Evolutionary conservation across 257 asterid genomes (phyloP).

Genomic region (Ballota nigra): DNA sequence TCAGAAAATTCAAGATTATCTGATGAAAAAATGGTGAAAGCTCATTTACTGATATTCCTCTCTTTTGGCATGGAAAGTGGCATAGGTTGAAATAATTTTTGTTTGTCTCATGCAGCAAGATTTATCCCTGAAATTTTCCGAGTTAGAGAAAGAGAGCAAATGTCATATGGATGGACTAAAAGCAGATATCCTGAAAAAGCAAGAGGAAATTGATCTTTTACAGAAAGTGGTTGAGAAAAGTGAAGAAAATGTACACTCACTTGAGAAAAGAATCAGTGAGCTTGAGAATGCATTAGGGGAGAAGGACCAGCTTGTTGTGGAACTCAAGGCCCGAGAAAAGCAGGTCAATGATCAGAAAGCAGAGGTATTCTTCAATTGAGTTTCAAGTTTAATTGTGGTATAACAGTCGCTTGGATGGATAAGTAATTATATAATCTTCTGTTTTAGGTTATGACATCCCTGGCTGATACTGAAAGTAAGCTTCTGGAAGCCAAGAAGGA

Average conservation of each 20-base stretch:
- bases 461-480: slow-evolving; percentile 69
- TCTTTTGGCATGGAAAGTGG: slow-evolving; percentile 17
- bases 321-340: slow-evolving; percentile 55
- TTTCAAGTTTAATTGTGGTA: slow-evolving; percentile 11
- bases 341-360: slow-evolving; percentile 66
- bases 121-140: slow-evolving; percentile 52
- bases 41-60: slow-evolving; percentile 31
- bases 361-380: slow-evolving; percentile 49
- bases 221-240: slow-evolving; percentile 55
- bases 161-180: slow-evolving; percentile 54
- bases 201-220: slow-evolving; percentile 54
- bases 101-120: slow-evolving; percentile 70
- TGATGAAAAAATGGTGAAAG: slow-evolving; percentile 65
- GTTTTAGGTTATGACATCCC: slow-evolving; percentile 58
- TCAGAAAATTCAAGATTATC: slow-evolving; percentile 64
- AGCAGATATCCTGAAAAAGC: slow-evolving; percentile 58
- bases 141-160: slow-evolving; percentile 61
- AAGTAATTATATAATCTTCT: slow-evolving; percentile 22
- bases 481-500: slow-evolving; percentile 85
- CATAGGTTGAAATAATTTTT: slow-evolving; percentile 17
- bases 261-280: slow-evolving; percentile 59
- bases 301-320: slow-evolving; percentile 59
- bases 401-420: slow-evolving; percentile 21
- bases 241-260: slow-evolving; percentile 47
- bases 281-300: slow-evolving; percentile 57